A percentile compares a stretch with the other conserved stretches of the same genome.
Conservation (phyloP, 805 yeast species). For the Saturnispora bothae region DNA sequence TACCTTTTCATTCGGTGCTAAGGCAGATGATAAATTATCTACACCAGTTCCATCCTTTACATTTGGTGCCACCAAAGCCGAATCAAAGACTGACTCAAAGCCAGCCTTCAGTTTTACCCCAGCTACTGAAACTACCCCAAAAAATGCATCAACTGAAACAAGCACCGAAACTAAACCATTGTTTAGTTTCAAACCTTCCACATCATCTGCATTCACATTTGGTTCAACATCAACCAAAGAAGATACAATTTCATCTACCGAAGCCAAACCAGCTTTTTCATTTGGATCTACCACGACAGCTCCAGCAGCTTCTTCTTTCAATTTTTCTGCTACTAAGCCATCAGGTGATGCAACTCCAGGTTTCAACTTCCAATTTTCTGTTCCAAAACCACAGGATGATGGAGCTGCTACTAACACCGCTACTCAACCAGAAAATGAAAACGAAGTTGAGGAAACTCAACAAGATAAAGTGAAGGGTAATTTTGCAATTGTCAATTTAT, state of each 20-base stretch:
- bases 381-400: constrained; percentile 8
- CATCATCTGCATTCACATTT: background rate
- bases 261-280: constrained; percentile 11
- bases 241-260: background rate
- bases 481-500: constrained; percentile 35
- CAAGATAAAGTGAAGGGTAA: constrained; percentile 40
- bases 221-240: background rate
- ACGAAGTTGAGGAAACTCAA: constrained; percentile 28
- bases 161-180: background rate
- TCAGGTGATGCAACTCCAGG: background rate
- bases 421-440: constrained; percentile 11
- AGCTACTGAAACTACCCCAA: background rate
- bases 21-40: constrained; percentile 8
- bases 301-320: background rate
- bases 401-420: constrained; percentile 5
- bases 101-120: constrained; percentile 5
- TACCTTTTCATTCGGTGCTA: constrained; percentile 13
- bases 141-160: background rate
- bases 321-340: constrained; percentile 7
- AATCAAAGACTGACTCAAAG: background rate
- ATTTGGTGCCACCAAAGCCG: background rate
- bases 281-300: constrained; percentile 15
- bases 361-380: constrained; percentile 2
- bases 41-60: background rate
- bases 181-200: background rate